A percentile compares a stretch with the other conserved stretches of the same genome.
These are phyloP conservation scores for Globisporangium recalcitrans DNA, from an alignment of 352 stramenopile species.

Conservation along the genomic window DNA sequence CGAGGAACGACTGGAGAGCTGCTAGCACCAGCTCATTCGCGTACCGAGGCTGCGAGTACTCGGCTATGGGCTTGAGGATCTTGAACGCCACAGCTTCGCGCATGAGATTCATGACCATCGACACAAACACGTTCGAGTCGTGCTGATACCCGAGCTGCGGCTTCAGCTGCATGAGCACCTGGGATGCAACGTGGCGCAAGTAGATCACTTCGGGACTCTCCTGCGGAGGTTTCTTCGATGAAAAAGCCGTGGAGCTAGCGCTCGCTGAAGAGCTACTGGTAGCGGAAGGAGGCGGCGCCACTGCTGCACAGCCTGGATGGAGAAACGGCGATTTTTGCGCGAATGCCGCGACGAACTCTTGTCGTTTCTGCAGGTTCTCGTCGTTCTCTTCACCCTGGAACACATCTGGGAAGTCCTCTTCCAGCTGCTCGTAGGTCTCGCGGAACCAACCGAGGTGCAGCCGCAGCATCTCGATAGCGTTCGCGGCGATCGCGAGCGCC, in stretches of 20 bases:
- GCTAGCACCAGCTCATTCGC: slow-evolving; percentile 60
- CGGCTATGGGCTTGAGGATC: slow-evolving; percentile 56
- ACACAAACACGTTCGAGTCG: slow-evolving; percentile 58
- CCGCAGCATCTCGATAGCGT: slow-evolving; percentile 56
- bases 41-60: slow-evolving; percentile 66
- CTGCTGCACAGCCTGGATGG: slow-evolving; percentile 48
- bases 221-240: slow-evolving; percentile 19
- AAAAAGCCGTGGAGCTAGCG: not conserved
- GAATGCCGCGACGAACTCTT: slow-evolving; percentile 50
- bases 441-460: slow-evolving; percentile 79
- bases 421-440: slow-evolving; percentile 62
- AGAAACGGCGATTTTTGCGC: slow-evolving; percentile 59
- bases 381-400: slow-evolving; percentile 56
- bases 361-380: slow-evolving; percentile 40
- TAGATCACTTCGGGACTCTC: slow-evolving; percentile 53
- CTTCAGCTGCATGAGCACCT: slow-evolving; percentile 60
- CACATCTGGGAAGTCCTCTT: slow-evolving; percentile 46
- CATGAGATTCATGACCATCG: slow-evolving; percentile 58
- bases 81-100: slow-evolving; percentile 61
- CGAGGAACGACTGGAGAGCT: slow-evolving; percentile 28
- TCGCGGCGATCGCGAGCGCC: slow-evolving; percentile 55
- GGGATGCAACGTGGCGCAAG: slow-evolving; percentile 57
- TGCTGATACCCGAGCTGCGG: slow-evolving; percentile 51
- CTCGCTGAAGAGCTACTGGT: slow-evolving; percentile 4
- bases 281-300: slow-evolving; percentile 3